Evolutionary conservation across 768 basidiomycete genomes (phyloP), one percentile per base, ranked within the genome.

Genomic region (Boletus huronensis): DNA sequence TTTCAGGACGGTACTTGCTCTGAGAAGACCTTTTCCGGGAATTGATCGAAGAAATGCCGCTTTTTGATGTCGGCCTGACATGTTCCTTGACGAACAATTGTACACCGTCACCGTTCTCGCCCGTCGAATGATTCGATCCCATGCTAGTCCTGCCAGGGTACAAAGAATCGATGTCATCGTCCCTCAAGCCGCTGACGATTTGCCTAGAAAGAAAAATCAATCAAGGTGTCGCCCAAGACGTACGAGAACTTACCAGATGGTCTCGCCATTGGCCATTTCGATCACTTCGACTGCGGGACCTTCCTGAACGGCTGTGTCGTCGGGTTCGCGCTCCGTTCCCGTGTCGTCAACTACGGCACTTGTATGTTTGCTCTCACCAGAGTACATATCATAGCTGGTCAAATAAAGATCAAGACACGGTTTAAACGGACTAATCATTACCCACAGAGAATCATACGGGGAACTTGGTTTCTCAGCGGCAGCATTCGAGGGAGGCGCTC

Each of bases 221-320:
- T 38, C 19, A 6, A 21, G n/a, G 25, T 32, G 6, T 32, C 52
- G 21, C 13, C 1, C 8, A 10, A n/a, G 1, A 36, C 35, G 46
- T 34, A 57, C 5, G 10, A 53, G 42, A 43, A 76, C 83, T 54
- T 51, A 89, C 91, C 91, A 93, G 56, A 93, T 84, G 8, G 88
- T 90, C 67, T 92, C 85, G 23, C 91, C 91, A 65, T 91, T 91
- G n/a, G 88, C 87, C 63, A 91, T 73, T 65, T 93, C 87, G 51
- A 93, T 78, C 41, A 93, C 79, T 70, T 93, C 88, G 29, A 93
- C 73, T 5, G 85, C 90, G 45, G 85, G 81, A 13, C 81, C 82
- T 47, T 80, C 61, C 56, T 70, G 67, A 46, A 68, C 38, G 63
- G 70, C 56, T 67, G 70, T 45, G 14, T 64, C 60, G 21, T 63